These are phyloP conservation scores for Beta corolliflora DNA, from an alignment of 179 eudicot genomes.

Conservation along the genomic window DNA sequence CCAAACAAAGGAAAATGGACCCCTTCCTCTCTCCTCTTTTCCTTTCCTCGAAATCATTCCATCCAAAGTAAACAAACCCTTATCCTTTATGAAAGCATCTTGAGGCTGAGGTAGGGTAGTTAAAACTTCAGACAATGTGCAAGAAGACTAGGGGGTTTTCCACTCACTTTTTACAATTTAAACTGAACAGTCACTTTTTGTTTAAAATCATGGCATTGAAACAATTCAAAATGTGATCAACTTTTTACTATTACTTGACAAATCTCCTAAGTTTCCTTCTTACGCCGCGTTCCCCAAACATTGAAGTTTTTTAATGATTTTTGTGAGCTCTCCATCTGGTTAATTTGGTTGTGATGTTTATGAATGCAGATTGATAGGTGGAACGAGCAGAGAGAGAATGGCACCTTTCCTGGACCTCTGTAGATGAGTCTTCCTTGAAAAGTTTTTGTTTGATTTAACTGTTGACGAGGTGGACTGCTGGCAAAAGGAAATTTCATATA, in stretches of 20 bases:
- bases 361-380: slow-evolving; percentile 64
- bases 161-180: neutral
- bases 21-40: neutral
- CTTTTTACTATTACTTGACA: neutral
- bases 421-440: slow-evolving; percentile 18
- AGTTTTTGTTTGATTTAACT: slow-evolving; percentile 28
- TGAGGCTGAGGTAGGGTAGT: neutral
- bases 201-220: neutral
- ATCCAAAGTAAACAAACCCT: neutral
- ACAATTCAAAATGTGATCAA: neutral
- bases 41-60: neutral
- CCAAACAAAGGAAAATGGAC: too few relatives aligned
- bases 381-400: slow-evolving; percentile 78
- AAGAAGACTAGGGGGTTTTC: neutral
- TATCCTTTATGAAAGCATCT: neutral
- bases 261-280: neutral
- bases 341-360: slow-evolving; percentile 16
- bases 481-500: slow-evolving; percentile 22
- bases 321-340: slow-evolving; percentile 10
- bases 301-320: neutral
- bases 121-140: neutral
- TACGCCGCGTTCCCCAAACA: too few relatives aligned
- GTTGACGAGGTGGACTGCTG: slow-evolving; percentile 16
- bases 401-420: slow-evolving; percentile 69
- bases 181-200: neutral